Percentiles rank a stretch among this genome's conserved stretches.
Conservation (phyloP, 148 eudicot species). For the Dysphania ambrosioides region DNA sequence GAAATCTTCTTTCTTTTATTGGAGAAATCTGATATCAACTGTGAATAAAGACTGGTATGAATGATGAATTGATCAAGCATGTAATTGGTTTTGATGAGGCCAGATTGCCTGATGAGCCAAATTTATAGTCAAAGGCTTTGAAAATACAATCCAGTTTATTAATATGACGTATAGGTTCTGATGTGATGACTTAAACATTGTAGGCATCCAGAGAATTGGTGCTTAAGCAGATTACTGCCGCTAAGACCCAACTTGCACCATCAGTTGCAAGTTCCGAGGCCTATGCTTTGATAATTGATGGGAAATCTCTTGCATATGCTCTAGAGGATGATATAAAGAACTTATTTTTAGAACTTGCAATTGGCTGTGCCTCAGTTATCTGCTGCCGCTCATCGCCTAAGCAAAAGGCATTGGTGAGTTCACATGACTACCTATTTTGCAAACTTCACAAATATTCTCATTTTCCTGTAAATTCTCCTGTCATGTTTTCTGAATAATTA, state of each 20-base stretch:
- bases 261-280: constrained; percentile 53
- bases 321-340: constrained; percentile 59
- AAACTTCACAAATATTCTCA: neutral
- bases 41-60: too few species aligned
- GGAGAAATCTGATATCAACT: too few species aligned
- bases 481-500: constrained; percentile 13
- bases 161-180: too few species aligned
- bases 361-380: constrained; percentile 84
- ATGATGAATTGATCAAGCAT: too few species aligned
- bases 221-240: constrained; percentile 57
- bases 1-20: too few species aligned
- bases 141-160: too few species aligned
- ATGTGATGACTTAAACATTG: constrained; percentile 12
- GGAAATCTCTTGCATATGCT: constrained; percentile 86
- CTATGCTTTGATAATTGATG: constrained; percentile 87
- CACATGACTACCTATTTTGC: neutral
- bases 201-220: constrained; percentile 75
- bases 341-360: constrained; percentile 67
- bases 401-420: constrained; percentile 88
- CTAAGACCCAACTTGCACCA: constrained; percentile 47
- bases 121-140: too few species aligned
- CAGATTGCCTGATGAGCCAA: too few species aligned
- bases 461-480: neutral
- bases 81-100: too few species aligned
- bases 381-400: constrained; percentile 97